Conservation (phyloP, 176 grass and related monocot species). For the Oryza australiensis region DNA sequence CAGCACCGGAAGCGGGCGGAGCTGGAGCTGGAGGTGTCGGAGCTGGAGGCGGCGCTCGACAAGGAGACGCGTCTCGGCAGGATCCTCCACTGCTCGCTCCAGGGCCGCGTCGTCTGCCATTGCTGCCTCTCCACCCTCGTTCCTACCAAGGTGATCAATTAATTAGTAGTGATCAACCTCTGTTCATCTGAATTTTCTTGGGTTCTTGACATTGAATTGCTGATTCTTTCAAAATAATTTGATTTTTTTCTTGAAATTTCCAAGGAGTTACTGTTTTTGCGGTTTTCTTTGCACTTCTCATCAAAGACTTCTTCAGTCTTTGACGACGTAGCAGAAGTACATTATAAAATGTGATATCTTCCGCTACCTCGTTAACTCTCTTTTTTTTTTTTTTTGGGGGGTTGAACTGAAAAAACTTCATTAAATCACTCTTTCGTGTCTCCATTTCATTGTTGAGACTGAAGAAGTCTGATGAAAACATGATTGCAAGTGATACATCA, state of each 20-base stretch:
- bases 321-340: too few relatives aligned
- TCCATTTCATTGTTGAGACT: not conserved
- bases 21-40: constrained; percentile 78
- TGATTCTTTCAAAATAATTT: not conserved
- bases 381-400: too few relatives aligned
- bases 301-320: not conserved
- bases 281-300: not conserved
- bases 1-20: constrained; percentile 46
- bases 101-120: constrained; percentile 63
- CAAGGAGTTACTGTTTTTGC: not conserved
- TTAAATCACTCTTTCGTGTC: not conserved
- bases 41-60: constrained; percentile 62
- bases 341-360: not conserved
- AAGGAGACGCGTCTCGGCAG: constrained; percentile 73
- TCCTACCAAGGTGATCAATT: constrained; percentile 49
- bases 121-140: constrained; percentile 64
- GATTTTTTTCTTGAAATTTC: not conserved
- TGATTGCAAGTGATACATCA: constrained; percentile 8
- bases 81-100: constrained; percentile 68
- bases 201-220: not conserved
- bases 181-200: not conserved
- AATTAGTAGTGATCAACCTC: not conserved
- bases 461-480: not conserved
- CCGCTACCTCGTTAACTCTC: too few relatives aligned
- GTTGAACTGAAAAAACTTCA: too few relatives aligned